Evolutionary conservation across 495 filamentous ascomycete species (phyloP).

Genomic region (Schizothecium vesticola): DNA sequence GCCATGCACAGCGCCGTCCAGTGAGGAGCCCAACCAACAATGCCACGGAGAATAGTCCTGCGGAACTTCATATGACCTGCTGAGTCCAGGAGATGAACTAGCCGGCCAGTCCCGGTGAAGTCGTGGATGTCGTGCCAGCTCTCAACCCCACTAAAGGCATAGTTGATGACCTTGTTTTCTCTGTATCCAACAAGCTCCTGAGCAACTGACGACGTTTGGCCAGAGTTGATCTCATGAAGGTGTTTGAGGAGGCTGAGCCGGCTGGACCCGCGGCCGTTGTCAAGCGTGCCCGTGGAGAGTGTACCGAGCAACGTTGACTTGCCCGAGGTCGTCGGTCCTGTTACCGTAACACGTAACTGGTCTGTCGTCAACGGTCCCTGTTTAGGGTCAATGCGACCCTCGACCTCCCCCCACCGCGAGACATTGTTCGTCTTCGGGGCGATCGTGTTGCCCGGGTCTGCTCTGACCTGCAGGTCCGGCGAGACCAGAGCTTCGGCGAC

Average conservation of each 20-base stretch:
- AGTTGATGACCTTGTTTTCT: conserved; percentile 69
- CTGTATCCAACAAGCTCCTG: conserved; percentile 89
- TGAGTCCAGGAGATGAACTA: conserved; percentile 85
- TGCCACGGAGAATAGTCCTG: conserved; percentile 76
- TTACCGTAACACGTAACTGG: conserved; percentile 86
- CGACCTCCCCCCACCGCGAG: conserved; percentile 12
- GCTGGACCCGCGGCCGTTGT: conserved; percentile 88
- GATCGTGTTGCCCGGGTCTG: conserved; percentile 9
- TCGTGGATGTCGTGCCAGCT: conserved; percentile 92
- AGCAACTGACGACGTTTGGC: conserved; percentile 86
- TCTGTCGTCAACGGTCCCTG: conserved; percentile 46
- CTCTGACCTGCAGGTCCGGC: conserved; percentile 32
- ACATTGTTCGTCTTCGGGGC: conserved; percentile 3
- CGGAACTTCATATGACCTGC: conserved; percentile 84
- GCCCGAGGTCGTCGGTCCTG: conserved; percentile 85
- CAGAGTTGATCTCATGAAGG: conserved; percentile 87
- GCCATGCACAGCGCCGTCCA: conserved; percentile 87
- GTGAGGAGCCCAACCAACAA: conserved; percentile 95
- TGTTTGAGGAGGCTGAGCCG: conserved; percentile 84
- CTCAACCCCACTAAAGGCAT: conserved; percentile 76
- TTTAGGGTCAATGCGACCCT: conserved; percentile 19
- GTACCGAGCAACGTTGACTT: conserved; percentile 90
- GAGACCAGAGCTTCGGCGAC: conserved; percentile 72
- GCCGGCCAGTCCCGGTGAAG: conserved; percentile 62
- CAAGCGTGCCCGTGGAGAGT: conserved; percentile 76